A percentile compares a stretch with the other conserved stretches of the same genome.
Evolutionary conservation across 2,329 filamentous ascomycete genomes (phyloP).

Genomic region (Alternaria ventricosa): DNA sequence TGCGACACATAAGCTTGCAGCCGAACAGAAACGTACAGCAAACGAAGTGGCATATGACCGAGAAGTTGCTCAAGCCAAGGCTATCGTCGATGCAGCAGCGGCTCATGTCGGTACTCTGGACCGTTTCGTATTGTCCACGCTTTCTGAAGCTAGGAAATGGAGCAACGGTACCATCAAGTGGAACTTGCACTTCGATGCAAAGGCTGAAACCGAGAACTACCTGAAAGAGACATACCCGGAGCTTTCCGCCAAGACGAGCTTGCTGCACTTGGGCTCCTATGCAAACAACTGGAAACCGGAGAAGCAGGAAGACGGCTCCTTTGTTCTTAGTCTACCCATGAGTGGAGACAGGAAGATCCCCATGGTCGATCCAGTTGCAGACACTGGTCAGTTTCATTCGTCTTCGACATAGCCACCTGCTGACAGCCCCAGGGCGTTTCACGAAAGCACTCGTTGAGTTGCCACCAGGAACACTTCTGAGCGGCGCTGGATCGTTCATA

Average conservation of each 20-base stretch:
- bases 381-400: conserved; percentile 25
- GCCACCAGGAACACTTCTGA: conserved; percentile 32
- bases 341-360: conserved; percentile 28
- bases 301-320: conserved; percentile 31
- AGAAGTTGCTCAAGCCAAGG: conserved; percentile 50
- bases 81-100: conserved; percentile 51
- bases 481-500: conserved; percentile 28
- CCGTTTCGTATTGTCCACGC: conserved; percentile 54
- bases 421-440: conserved; percentile 19
- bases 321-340: conserved; percentile 24
- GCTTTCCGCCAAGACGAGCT: conserved; percentile 35
- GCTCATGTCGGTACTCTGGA: conserved; percentile 44
- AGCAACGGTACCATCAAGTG: conserved; percentile 43
- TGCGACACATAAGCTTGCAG: conserved; percentile 16
- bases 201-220: conserved; percentile 49
- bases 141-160: conserved; percentile 43
- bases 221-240: conserved; percentile 43
- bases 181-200: conserved; percentile 53
- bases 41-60: conserved; percentile 44
- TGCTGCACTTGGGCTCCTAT: conserved; percentile 34
- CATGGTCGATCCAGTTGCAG: conserved; percentile 16
- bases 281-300: conserved; percentile 31
- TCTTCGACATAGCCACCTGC: not conserved
- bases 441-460: conserved; percentile 31
- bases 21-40: conserved; percentile 27